These are phyloP conservation scores for Saprolegnia diclina DNA, from an alignment of 352 stramenopile species.

Conservation along the genomic window DNA sequence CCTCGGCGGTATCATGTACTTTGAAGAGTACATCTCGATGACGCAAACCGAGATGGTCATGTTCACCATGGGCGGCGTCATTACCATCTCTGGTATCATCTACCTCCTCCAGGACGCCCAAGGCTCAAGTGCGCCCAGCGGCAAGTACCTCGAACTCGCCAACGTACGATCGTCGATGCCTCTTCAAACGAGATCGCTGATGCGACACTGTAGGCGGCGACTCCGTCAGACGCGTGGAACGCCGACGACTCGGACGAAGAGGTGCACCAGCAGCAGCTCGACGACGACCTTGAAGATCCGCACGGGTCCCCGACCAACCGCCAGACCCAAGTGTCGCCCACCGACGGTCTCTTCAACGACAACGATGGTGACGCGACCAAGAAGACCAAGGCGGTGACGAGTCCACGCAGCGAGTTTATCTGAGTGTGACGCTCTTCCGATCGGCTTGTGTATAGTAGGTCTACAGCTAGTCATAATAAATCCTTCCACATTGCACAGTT, in stretches of 20 bases:
- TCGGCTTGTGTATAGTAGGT: too few relatives aligned
- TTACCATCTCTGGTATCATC: conserved; percentile 77
- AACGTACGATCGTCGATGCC: neutral
- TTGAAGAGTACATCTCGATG: conserved; percentile 87
- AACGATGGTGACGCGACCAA: neutral
- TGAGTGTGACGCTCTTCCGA: too few relatives aligned
- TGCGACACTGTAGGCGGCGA: conserved; percentile 59
- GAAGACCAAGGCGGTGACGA: neutral
- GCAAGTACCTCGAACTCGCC: conserved; percentile 24
- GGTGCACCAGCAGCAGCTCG: conserved; percentile 50
- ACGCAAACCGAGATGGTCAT: conserved; percentile 66
- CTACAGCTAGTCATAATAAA: too few relatives aligned
- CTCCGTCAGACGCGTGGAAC: conserved; percentile 70
- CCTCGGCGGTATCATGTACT: conserved; percentile 90
- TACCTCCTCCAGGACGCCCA: conserved; percentile 60
- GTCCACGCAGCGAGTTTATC: neutral
- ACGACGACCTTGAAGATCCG: conserved; percentile 13
- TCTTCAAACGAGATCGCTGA: neutral
- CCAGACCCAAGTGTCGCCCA: conserved; percentile 21
- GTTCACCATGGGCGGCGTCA: conserved; percentile 64
- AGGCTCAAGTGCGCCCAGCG: conserved; percentile 19
- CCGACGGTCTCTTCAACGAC: conserved; percentile 15
- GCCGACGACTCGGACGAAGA: conserved; percentile 80
- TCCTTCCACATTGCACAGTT: too few relatives aligned
- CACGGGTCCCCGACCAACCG: conserved; percentile 14